Conservation (phyloP, 164 flowering plant genomes). For the Magnolia kwangsiensis region DNA sequence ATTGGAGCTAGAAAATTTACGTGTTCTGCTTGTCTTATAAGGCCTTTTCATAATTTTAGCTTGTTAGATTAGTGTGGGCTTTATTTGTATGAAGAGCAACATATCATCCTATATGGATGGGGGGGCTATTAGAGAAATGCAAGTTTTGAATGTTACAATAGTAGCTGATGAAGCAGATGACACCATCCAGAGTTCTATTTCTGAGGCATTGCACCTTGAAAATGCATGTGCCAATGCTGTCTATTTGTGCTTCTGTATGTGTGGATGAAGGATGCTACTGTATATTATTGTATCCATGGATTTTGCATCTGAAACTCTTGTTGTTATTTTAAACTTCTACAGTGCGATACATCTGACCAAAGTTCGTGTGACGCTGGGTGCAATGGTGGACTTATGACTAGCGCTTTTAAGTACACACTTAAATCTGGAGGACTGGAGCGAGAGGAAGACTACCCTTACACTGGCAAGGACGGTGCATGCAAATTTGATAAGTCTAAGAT, state of each 20-base stretch:
- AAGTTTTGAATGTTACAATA: background rate
- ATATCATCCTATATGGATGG: no score
- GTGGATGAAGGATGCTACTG: background rate
- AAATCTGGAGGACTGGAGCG: conserved; percentile 92
- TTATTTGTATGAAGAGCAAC: no score
- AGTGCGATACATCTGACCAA: conserved; percentile 88
- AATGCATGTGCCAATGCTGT: background rate
- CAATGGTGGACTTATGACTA: conserved; percentile 93
- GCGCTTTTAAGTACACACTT: conserved; percentile 82
- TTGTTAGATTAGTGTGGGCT: no score
- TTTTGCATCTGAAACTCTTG: background rate
- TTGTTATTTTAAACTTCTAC: conserved; percentile 15
- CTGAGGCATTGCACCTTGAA: background rate
- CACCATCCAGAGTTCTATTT: background rate
- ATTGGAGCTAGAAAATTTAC: no score
- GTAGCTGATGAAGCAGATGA: background rate
- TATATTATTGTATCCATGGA: background rate
- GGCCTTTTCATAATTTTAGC: no score
- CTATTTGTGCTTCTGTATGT: background rate
- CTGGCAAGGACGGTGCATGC: conserved; percentile 80
- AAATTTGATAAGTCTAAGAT: conserved; percentile 84
- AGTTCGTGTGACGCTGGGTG: conserved; percentile 88
- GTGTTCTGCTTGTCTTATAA: no score
- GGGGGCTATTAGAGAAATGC: no score
- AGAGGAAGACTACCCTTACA: conserved; percentile 93